These are phyloP conservation scores for Teunomyces gatunensis DNA, from an alignment of 805 yeast species.

Conservation along the genomic window DNA sequence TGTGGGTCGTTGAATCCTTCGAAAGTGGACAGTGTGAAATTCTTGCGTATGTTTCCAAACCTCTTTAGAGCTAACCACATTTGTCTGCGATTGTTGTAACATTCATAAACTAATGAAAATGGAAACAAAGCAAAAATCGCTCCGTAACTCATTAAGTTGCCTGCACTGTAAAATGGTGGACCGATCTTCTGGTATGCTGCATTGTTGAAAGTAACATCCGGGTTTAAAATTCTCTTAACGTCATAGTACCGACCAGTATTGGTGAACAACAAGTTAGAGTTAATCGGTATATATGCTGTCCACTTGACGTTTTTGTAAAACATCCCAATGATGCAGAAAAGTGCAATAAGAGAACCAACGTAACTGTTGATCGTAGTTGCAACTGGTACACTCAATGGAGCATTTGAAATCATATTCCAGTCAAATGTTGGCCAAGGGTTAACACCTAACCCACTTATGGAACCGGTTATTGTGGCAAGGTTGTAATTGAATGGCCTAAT, in stretches of 20 bases:
- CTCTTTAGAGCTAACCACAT: conserved; percentile 2
- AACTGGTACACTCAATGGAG: conserved; percentile 19
- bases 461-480: conserved; percentile 49
- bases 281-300: conserved; percentile 27
- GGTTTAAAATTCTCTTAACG: conserved; percentile 8
- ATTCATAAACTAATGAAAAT: conserved; percentile 14
- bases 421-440: conserved; percentile 56
- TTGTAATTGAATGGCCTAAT: conserved; percentile 49
- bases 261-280: conserved; percentile 21
- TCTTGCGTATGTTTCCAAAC: conserved; percentile 1
- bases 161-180: conserved; percentile 32
- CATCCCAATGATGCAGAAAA: conserved; percentile 21
- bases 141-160: conserved; percentile 25
- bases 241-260: conserved; percentile 21
- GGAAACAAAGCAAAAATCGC: conserved; percentile 28
- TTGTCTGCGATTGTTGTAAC: conserved; percentile 1
- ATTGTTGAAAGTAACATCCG: conserved; percentile 13
- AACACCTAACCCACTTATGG: conserved; percentile 44
- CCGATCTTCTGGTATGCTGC: conserved; percentile 21
- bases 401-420: conserved; percentile 40
- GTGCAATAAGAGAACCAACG: conserved; percentile 19
- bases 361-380: conserved; percentile 19
- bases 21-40: conserved; percentile 6
- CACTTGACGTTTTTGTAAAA: conserved; percentile 27
- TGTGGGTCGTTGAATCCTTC: conserved; percentile 24